Conservation (phyloP, 202 grass and related monocot genomes). For the Saccharum hybrid region DNA sequence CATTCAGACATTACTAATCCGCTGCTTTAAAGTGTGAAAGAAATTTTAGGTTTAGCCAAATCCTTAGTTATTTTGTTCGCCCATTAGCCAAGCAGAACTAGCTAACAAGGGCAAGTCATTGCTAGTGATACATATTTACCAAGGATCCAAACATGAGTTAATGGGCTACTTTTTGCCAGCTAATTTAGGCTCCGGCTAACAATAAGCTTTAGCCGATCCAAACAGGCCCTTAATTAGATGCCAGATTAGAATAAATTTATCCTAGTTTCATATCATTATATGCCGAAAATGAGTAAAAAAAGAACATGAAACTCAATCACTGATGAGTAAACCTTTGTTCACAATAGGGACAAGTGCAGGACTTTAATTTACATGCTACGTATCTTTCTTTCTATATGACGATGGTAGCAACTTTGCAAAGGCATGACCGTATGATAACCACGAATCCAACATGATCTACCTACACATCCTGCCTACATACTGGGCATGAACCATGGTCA, state of each 20-base stretch:
- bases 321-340: conserved; percentile 16
- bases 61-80: too few relatives aligned
- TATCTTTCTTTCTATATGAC: conserved; percentile 36
- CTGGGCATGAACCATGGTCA: conserved; percentile 73
- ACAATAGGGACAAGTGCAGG: conserved; percentile 4
- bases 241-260: not conserved
- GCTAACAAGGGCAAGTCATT: too few relatives aligned
- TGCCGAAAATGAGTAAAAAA: not conserved
- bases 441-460: not conserved
- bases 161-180: too few relatives aligned
- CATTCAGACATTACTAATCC: too few relatives aligned
- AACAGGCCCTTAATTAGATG: not conserved
- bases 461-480: conserved; percentile 78
- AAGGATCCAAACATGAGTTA: too few relatives aligned
- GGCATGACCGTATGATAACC: not conserved
- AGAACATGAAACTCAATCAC: conserved; percentile 5
- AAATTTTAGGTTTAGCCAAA: too few relatives aligned
- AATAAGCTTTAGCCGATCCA: not conserved
- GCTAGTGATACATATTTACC: too few relatives aligned
- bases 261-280: not conserved
- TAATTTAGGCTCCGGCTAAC: not conserved
- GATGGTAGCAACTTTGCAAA: not conserved
- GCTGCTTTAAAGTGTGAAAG: too few relatives aligned
- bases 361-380: conserved; percentile 35
- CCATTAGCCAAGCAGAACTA: too few relatives aligned